Base-by-base conservation (phyloP, 352 stramenopile genomes). In the Pythium phragmiticola region DNA sequence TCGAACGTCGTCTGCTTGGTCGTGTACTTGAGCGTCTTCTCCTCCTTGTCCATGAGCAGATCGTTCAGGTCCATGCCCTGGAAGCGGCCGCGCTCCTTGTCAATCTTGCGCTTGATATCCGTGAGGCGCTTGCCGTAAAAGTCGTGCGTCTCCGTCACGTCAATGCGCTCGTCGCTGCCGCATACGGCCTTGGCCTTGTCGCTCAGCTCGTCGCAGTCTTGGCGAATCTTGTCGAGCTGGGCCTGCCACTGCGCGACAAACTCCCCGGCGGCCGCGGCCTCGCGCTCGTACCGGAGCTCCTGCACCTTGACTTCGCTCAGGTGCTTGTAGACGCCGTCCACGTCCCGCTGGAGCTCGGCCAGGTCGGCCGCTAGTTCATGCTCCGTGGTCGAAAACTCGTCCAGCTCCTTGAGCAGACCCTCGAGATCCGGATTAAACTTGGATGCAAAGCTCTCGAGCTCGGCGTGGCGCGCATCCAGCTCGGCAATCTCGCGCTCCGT, bases 31-130 rank as follows among this genome's bases (percentile, higher is more conserved):
- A 86, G 57, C 9, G 68, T 70, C 59, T 91, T 95, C 23, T 84
- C 76, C 57, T 92, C 80, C 66, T 88, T 76, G 60, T 95, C 86
- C 56, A 89, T 61, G 14, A 72, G 69, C n/a, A 95, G 63, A 33
- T 95, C 84, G 23, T 75, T 71, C 26, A 95, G 64, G 48, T 95
- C 82, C 86, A 95, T 95, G 30, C 85, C 82, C 66, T 90, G 74
- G 66, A 93, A 95, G 7, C 82, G 75, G 42, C 69, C 77, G 16
- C 84, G 84, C 62, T 95, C 86, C 37, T 77, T 73, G 41, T 90
- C 80, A 48, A 93, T 90, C 53, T 90, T 82, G 47, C 68, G 77
- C 64, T 89, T 86, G 56, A 95, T 87, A 39, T 93, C 79, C 6
- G 85, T 88, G 46, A 95, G 64, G 3, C 82, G 78, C 54, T 90